Evolutionary conservation across 345 rosid genomes (phyloP).

Genomic region (Melastoma malabathricum): DNA sequence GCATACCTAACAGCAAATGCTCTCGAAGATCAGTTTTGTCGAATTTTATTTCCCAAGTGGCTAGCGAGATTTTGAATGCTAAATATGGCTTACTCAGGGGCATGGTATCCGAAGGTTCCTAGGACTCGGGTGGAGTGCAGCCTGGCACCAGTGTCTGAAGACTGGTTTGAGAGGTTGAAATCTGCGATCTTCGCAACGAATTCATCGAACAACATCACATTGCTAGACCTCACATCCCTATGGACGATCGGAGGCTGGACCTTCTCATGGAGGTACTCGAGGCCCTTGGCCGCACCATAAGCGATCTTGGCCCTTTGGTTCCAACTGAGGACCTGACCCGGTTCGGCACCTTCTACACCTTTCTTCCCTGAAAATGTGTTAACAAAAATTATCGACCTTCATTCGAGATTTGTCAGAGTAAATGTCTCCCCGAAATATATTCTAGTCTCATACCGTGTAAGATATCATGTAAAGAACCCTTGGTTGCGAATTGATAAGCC

Average conservation of each 20-base stretch:
- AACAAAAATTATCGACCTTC: not conserved
- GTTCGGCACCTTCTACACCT: constrained; percentile 93
- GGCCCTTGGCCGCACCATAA: constrained; percentile 81
- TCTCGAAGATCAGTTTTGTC: too few species aligned
- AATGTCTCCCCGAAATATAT: not conserved
- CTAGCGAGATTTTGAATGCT: too few species aligned
- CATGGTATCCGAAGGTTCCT: constrained; percentile 98
- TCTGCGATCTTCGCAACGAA: constrained; percentile 75
- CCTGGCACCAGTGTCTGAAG: constrained; percentile 82
- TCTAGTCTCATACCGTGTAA: constrained; percentile 47
- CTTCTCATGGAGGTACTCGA: constrained; percentile 85
- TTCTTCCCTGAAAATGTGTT: constrained; percentile 50
- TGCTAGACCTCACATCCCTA: constrained; percentile 93
- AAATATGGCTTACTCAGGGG: constrained; percentile 55
- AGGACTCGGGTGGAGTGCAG: constrained; percentile 87
- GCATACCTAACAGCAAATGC: constrained; percentile 44
- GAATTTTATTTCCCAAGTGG: too few species aligned
- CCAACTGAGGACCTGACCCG: constrained; percentile 86
- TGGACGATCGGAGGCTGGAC: constrained; percentile 83
- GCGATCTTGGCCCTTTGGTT: constrained; percentile 81
- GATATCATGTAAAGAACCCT: constrained; percentile 85
- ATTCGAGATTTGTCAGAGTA: not conserved
- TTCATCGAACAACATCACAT: constrained; percentile 68
- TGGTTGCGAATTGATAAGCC: constrained; percentile 55
- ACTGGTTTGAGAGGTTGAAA: constrained; percentile 70